Evolutionary conservation across 2,329 filamentous ascomycete species (phyloP).

Genomic region (Aureobasidium sp.): DNA sequence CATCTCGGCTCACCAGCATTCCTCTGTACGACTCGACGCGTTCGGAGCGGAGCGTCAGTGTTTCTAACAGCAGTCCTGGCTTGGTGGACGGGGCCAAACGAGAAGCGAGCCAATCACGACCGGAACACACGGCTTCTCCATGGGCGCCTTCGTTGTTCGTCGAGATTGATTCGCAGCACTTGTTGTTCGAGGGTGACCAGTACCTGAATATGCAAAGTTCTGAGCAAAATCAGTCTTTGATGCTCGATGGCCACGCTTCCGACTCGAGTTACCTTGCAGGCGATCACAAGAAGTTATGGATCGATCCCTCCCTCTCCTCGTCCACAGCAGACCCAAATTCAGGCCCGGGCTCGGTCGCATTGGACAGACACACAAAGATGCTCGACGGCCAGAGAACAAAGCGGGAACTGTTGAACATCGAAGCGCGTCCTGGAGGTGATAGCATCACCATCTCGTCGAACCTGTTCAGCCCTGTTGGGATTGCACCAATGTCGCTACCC

Average conservation of each 20-base stretch:
- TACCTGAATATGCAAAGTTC: neutral
- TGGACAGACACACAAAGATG: neutral
- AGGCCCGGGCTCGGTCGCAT: neutral
- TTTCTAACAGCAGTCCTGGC: neutral
- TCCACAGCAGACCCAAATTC: neutral
- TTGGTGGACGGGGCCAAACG: neutral
- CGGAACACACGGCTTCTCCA: neutral
- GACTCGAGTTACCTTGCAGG: neutral
- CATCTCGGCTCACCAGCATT: constrained; percentile 1
- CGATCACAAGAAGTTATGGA: neutral
- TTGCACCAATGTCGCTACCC: neutral
- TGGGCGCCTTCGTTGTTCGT: constrained; percentile 2
- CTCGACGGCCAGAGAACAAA: neutral
- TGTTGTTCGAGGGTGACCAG: neutral
- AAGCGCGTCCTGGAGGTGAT: neutral
- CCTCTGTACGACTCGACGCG: neutral
- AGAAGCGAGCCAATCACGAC: neutral
- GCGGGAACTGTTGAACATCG: neutral
- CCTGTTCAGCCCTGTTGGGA: neutral
- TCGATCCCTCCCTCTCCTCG: neutral
- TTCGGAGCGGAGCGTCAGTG: neutral
- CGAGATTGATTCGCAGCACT: neutral
- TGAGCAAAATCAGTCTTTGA: neutral
- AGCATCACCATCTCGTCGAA: neutral
- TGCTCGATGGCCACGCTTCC: neutral